Percentiles rank a stretch among this genome's conserved stretches.
Conservation (phyloP, 176 grass and related monocot genomes). For the Oryza brachyantha region DNA sequence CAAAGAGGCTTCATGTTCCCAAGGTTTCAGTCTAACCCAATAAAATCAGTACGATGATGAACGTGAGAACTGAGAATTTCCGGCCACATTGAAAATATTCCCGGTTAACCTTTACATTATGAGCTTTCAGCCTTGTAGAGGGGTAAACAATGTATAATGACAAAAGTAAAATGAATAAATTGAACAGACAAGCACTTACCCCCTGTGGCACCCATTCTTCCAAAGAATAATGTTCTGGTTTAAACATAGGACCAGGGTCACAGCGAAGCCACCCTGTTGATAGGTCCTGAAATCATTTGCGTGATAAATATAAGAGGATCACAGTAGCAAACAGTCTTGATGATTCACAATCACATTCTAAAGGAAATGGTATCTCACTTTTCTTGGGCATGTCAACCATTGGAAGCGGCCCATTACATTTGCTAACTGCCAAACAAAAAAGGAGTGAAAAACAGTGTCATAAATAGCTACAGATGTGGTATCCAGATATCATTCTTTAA, state of each 20-base stretch:
- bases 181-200: slow-evolving; percentile 46
- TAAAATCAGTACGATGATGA: background rate
- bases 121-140: background rate
- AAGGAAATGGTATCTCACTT: slow-evolving; percentile 43
- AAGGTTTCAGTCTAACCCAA: background rate
- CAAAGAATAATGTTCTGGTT: slow-evolving; percentile 64
- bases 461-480: background rate
- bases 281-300: slow-evolving; percentile 68
- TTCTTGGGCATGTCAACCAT: slow-evolving; percentile 92
- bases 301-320: slow-evolving; percentile 28
- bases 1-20: background rate
- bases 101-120: background rate
- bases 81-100: background rate
- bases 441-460: slow-evolving; percentile 6
- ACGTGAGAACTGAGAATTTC: background rate
- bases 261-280: slow-evolving; percentile 89
- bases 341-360: slow-evolving; percentile 21
- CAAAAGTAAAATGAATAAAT: slow-evolving; percentile 14
- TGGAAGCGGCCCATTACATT: slow-evolving; percentile 82
- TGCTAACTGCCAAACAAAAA: slow-evolving; percentile 62
- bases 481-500: background rate
- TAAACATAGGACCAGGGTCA: slow-evolving; percentile 90
- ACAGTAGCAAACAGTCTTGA: slow-evolving; percentile 13
- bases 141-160: background rate
- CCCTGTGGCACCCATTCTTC: slow-evolving; percentile 57